phyloP scores from a whole-genome alignment of 495 filamentous ascomycete genomes.

The Neurospora tetrasperma region DNA sequence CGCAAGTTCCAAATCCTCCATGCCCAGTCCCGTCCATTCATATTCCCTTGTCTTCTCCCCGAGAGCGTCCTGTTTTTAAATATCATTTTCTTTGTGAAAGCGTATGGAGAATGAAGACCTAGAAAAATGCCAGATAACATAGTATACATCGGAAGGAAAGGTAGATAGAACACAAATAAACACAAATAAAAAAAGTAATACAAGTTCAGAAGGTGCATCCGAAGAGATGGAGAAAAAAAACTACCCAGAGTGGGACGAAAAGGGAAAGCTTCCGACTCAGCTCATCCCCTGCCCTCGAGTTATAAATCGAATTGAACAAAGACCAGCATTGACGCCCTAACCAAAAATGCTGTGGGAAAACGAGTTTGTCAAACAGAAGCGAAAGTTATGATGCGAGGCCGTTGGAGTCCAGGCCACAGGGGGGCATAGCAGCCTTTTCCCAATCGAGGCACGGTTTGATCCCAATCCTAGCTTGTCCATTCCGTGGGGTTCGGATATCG shows the following conservation, averaged over 20 bases:
- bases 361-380: neutral
- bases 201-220: neutral
- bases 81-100: neutral
- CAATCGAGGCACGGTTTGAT: neutral
- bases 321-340: slow-evolving; percentile 2
- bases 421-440: neutral
- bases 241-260: neutral
- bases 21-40: neutral
- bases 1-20: slow-evolving; percentile 1
- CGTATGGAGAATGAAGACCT: neutral
- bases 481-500: neutral
- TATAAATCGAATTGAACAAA: neutral
- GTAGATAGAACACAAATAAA: neutral
- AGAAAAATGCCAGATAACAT: neutral
- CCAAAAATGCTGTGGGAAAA: neutral
- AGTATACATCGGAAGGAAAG: slow-evolving; percentile 6
- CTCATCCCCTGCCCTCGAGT: neutral
- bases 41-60: neutral
- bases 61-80: neutral
- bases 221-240: neutral
- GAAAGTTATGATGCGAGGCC: neutral
- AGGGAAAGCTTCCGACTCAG: neutral
- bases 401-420: neutral
- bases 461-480: neutral
- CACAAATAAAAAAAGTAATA: slow-evolving; percentile 2